These are phyloP conservation scores for Pseudogymnoascus pannorum DNA, from an alignment of 2,329 filamentous ascomycete genomes.

Conservation along the genomic window DNA sequence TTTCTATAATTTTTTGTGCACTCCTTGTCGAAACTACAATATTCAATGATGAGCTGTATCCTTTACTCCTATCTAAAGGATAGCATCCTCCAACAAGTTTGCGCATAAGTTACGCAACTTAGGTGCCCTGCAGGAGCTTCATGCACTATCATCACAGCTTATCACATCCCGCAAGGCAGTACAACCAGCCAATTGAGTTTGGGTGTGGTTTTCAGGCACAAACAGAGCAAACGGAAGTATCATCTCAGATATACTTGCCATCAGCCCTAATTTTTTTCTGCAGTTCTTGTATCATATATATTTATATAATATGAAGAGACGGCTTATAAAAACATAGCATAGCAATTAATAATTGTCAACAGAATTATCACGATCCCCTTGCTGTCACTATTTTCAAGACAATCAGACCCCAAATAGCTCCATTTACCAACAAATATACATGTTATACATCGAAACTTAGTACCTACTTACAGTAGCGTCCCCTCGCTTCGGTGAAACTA, in stretches of 20 bases:
- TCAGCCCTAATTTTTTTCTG: background rate
- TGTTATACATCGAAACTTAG: background rate
- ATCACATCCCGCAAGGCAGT: background rate
- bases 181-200: background rate
- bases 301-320: background rate
- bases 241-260: background rate
- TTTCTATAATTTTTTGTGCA: background rate
- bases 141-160: background rate
- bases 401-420: background rate
- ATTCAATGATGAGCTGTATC: background rate
- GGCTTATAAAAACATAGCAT: background rate
- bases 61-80: too few species aligned
- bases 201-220: background rate
- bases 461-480: background rate
- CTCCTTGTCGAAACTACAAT: background rate
- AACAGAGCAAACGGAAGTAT: background rate
- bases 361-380: background rate
- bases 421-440: background rate
- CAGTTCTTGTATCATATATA: background rate
- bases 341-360: background rate
- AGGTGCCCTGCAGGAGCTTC: background rate
- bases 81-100: too few species aligned
- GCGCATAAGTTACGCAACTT: background rate
- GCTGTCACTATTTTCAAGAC: background rate
- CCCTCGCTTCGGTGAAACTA: constrained; percentile 2